A percentile compares a stretch with the other conserved stretches of the same genome.
Conservation (phyloP, 129 eudicot genomes). For the Artemisia tridentata region DNA sequence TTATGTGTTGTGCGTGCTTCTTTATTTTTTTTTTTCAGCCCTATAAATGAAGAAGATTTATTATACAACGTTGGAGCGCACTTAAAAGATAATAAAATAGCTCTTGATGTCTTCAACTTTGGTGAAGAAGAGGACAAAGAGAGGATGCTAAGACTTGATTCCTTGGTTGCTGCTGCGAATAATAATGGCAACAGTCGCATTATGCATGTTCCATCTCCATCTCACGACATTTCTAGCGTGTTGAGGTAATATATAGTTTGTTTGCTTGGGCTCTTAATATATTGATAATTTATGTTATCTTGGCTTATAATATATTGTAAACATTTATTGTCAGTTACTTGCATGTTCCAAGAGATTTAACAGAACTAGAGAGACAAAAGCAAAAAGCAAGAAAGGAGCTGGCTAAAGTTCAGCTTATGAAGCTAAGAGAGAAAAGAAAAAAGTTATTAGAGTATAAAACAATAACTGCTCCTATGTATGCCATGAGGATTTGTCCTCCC, state of each 20-base stretch:
- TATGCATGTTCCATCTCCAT: constrained; percentile 83
- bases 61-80: constrained; percentile 49
- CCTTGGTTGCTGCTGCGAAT: constrained; percentile 84
- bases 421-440: too few species aligned
- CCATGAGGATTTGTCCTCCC: too few species aligned
- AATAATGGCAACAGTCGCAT: constrained; percentile 92
- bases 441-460: too few species aligned
- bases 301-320: constrained; percentile 2
- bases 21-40: constrained; percentile 39
- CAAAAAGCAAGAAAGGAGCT: too few species aligned
- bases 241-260: constrained; percentile 49
- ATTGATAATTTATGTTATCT: neutral
- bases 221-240: constrained; percentile 64
- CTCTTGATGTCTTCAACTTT: constrained; percentile 91
- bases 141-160: constrained; percentile 81
- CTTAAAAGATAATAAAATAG: constrained; percentile 85
- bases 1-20: neutral
- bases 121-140: constrained; percentile 82
- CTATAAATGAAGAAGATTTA: constrained; percentile 82
- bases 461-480: too few species aligned
- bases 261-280: neutral
- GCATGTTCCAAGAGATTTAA: too few species aligned
- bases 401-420: too few species aligned
- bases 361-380: too few species aligned
- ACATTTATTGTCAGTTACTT: constrained; percentile 47